These are phyloP conservation scores for Neopestalotiopsis sp. DNA, from an alignment of 2,329 filamentous ascomycete species.

Conservation along the genomic window DNA sequence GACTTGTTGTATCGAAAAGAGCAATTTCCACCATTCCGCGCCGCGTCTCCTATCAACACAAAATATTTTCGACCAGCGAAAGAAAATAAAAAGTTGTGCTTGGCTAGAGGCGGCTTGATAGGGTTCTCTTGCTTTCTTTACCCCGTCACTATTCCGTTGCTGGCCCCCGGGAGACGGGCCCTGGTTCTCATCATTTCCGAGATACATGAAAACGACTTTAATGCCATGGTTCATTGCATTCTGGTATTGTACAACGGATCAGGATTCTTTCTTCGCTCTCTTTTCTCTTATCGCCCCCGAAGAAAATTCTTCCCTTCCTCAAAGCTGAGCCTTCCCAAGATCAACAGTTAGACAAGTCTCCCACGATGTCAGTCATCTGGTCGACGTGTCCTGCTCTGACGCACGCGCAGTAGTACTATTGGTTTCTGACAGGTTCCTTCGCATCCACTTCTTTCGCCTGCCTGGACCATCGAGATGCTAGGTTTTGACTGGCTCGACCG, in stretches of 20 bases:
- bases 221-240: neutral
- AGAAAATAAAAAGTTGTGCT: neutral
- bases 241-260: neutral
- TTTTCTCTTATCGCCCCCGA: neutral
- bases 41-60: conserved; percentile 7
- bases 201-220: conserved; percentile 14
- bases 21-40: conserved; percentile 9
- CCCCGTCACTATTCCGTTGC: neutral
- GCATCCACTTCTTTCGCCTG: neutral
- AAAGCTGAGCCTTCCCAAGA: neutral
- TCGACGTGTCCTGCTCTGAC: neutral
- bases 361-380: neutral
- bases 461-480: neutral
- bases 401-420: neutral
- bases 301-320: neutral
- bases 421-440: neutral
- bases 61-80: neutral
- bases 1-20: neutral
- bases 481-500: neutral
- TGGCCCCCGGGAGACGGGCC: neutral
- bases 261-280: neutral
- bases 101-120: conserved; percentile 4
- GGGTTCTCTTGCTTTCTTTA: conserved; percentile 9
- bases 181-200: conserved; percentile 9
- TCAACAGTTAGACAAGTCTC: neutral